Evolutionary conservation across 1,139 yeast genomes (phyloP).

Genomic region (Hyphopichia khmerensis): DNA sequence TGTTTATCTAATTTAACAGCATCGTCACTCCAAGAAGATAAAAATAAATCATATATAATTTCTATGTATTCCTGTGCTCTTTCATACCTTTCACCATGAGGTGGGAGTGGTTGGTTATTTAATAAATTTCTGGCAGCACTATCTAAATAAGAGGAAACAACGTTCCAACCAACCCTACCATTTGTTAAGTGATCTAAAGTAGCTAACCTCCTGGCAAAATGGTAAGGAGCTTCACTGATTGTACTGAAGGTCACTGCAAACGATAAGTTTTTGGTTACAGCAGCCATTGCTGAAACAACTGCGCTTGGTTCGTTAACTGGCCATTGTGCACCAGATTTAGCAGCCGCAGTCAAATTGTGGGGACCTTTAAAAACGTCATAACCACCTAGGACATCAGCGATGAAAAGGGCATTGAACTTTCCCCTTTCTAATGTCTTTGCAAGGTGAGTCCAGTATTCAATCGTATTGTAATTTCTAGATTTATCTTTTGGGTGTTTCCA

Average conservation of each 20-base stretch:
- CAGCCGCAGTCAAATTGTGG: slow-evolving; percentile 32
- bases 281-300: slow-evolving; percentile 41
- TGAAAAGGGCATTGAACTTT: slow-evolving; percentile 42
- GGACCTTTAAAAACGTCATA: slow-evolving; percentile 45
- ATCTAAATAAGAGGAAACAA: slow-evolving; percentile 40
- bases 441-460: slow-evolving; percentile 46
- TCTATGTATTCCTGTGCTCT: slow-evolving; percentile 44
- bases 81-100: slow-evolving; percentile 38
- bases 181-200: slow-evolving; percentile 42
- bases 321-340: slow-evolving; percentile 41
- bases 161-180: slow-evolving; percentile 48
- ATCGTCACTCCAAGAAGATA: slow-evolving; percentile 49
- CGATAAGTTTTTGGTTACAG: slow-evolving; percentile 37
- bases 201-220: slow-evolving; percentile 43
- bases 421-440: slow-evolving; percentile 47
- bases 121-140: slow-evolving; percentile 40
- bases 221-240: slow-evolving; percentile 45
- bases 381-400: slow-evolving; percentile 49
- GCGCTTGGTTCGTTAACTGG: slow-evolving; percentile 45
- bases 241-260: slow-evolving; percentile 46
- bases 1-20: slow-evolving; percentile 35
- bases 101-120: slow-evolving; percentile 34
- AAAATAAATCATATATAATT: slow-evolving; percentile 37
- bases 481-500: slow-evolving; percentile 46
- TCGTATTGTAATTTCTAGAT: slow-evolving; percentile 31